A percentile compares a stretch with the other conserved stretches of the same genome.
phyloP scores from a whole-genome alignment of 2,329 filamentous ascomycete genomes.

The Ascochyta pisi region DNA sequence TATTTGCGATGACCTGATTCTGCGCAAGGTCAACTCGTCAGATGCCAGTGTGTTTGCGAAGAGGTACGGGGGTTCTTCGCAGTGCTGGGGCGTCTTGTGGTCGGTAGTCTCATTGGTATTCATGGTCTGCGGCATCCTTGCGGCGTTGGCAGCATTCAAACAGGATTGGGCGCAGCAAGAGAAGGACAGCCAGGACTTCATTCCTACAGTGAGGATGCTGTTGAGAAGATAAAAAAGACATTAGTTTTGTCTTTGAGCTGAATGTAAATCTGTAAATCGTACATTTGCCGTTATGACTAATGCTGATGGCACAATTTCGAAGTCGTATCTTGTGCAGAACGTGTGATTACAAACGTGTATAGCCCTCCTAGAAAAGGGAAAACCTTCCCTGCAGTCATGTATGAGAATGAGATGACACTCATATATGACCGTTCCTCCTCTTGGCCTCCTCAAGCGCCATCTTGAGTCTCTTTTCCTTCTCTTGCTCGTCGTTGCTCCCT shows the following conservation, averaged over 20 bases:
- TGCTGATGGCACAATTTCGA: too few species aligned
- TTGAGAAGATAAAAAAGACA: neutral
- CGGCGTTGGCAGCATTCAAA: conserved; percentile 77
- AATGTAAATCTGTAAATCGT: too few species aligned
- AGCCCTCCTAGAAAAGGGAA: neutral
- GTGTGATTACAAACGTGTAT: neutral
- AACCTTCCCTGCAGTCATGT: neutral
- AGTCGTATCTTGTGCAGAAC: too few species aligned
- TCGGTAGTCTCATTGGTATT: conserved; percentile 73
- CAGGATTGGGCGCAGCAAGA: conserved; percentile 73
- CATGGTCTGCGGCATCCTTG: conserved; percentile 77
- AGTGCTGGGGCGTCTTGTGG: conserved; percentile 84
- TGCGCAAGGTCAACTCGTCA: conserved; percentile 80
- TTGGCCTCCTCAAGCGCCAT: conserved; percentile 62
- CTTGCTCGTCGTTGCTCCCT: conserved; percentile 41
- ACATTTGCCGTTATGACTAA: too few species aligned
- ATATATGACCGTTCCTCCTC: conserved; percentile 56
- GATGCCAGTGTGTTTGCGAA: conserved; percentile 81
- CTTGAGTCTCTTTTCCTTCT: conserved; percentile 57
- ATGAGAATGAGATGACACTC: neutral
- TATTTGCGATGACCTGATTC: conserved; percentile 82
- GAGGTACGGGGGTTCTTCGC: conserved; percentile 78
- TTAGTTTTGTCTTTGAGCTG: neutral
- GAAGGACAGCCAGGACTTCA: conserved; percentile 71
- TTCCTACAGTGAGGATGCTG: conserved; percentile 53